These are phyloP conservation scores for Colletotrichum paranaense DNA, from an alignment of 2,329 filamentous ascomycete genomes.

Conservation along the genomic window DNA sequence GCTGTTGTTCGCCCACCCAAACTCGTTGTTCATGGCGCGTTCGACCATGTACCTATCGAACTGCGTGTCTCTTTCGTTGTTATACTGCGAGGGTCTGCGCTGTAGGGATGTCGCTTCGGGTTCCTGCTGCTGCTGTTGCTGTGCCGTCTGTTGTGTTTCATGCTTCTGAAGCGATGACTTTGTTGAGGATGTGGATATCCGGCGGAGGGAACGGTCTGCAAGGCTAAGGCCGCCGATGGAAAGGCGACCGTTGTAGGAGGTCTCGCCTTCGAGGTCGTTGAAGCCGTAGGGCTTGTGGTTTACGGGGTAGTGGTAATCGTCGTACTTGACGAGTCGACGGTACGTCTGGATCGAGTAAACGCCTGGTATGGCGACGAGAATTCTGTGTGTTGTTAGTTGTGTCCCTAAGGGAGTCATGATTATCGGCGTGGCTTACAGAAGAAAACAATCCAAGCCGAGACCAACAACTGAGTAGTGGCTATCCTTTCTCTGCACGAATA, in stretches of 20 bases:
- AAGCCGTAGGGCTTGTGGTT: conserved; percentile 63
- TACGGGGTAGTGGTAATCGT: conserved; percentile 61
- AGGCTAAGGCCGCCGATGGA: conserved; percentile 33
- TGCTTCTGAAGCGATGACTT: conserved; percentile 13
- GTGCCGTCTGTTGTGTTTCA: conserved; percentile 6
- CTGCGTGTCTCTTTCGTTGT: conserved; percentile 42
- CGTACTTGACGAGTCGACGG: conserved; percentile 59
- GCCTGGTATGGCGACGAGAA: conserved; percentile 55
- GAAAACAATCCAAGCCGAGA: conserved; percentile 57
- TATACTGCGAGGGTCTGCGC: conserved; percentile 36
- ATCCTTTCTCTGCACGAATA: conserved; percentile 58
- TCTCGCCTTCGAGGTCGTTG: conserved; percentile 40
- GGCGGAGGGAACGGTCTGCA: conserved; percentile 33
- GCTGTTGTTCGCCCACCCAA: conserved; percentile 43
- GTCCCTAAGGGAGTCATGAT: not conserved
- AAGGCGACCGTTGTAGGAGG: conserved; percentile 22
- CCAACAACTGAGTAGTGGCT: conserved; percentile 60
- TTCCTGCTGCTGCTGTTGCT: conserved; percentile 1
- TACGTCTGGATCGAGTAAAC: conserved; percentile 60
- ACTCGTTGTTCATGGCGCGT: conserved; percentile 45
- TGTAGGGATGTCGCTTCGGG: conserved; percentile 1
- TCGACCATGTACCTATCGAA: conserved; percentile 46
- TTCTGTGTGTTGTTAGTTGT: conserved; percentile 41
- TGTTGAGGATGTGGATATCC: conserved; percentile 30
- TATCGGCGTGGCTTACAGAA: conserved; percentile 55